Evolutionary conservation across 805 yeast species (phyloP).

Genomic region (Metschnikowia colocasiae): DNA sequence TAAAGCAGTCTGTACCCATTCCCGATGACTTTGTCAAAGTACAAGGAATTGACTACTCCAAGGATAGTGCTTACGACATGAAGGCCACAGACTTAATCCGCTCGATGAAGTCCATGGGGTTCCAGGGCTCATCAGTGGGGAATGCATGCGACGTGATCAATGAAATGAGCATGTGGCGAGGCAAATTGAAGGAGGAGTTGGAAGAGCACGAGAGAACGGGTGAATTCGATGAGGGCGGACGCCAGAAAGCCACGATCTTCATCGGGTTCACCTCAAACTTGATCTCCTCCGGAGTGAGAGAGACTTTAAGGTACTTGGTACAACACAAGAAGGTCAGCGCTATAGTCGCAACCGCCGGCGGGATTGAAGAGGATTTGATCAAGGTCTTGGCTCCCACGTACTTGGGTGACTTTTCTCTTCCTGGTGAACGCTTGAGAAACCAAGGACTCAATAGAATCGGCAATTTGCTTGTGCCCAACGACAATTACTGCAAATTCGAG

Average conservation of each 20-base stretch:
- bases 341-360: slow-evolving; percentile 96
- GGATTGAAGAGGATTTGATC: slow-evolving; percentile 95
- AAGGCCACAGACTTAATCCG: slow-evolving; percentile 72
- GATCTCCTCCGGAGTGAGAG: slow-evolving; percentile 91
- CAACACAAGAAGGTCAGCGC: slow-evolving; percentile 94
- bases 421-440: slow-evolving; percentile 80
- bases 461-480: slow-evolving; percentile 93
- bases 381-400: slow-evolving; percentile 96
- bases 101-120: slow-evolving; percentile 94
- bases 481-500: slow-evolving; percentile 94
- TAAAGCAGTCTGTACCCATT: slow-evolving; percentile 80
- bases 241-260: slow-evolving; percentile 84
- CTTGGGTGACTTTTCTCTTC: slow-evolving; percentile 83
- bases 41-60: slow-evolving; percentile 84
- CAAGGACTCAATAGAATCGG: slow-evolving; percentile 98
- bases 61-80: slow-evolving; percentile 70
- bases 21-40: slow-evolving; percentile 78
- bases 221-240: slow-evolving; percentile 71
- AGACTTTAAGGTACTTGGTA: slow-evolving; percentile 81
- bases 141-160: slow-evolving; percentile 90
- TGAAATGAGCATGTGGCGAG: slow-evolving; percentile 92
- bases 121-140: slow-evolving; percentile 86
- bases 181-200: slow-evolving; percentile 63
- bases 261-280: slow-evolving; percentile 96
- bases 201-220: slow-evolving; percentile 68